Percentiles rank a stretch among this genome's conserved stretches.
phyloP scores from a whole-genome alignment of 352 stramenopile genomes.

The Phytophthora pseudosyringae region DNA sequence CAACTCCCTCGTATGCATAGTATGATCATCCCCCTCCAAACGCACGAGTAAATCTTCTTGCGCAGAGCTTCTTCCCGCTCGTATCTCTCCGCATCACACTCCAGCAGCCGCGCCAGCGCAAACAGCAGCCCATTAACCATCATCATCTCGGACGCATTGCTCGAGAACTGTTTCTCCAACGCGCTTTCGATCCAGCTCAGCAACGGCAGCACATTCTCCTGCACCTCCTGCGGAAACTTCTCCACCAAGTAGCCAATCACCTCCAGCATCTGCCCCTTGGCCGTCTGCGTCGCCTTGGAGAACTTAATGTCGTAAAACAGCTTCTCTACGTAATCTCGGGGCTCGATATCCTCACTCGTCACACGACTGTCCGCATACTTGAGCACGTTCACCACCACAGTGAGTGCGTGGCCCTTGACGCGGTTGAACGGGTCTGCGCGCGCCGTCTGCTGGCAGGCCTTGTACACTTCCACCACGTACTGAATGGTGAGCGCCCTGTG shows the following conservation, averaged over 20 bases:
- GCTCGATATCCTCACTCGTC: constrained; percentile 56
- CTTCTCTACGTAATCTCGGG: constrained; percentile 64
- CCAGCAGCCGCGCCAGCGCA: constrained; percentile 58
- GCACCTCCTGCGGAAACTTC: constrained; percentile 51
- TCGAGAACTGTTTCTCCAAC: constrained; percentile 80
- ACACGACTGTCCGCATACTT: constrained; percentile 46
- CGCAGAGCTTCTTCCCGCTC: constrained; percentile 38
- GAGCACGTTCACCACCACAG: constrained; percentile 62
- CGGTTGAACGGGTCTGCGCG: constrained; percentile 69
- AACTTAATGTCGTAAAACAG: constrained; percentile 84
- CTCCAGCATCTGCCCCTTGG: constrained; percentile 73
- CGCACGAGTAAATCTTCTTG: constrained; percentile 76
- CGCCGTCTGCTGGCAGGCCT: constrained; percentile 58
- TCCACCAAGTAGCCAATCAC: constrained; percentile 65
- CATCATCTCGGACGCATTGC: constrained; percentile 70
- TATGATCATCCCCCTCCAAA: constrained; percentile 1
- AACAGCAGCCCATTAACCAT: constrained; percentile 78
- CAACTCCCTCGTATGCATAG: not conserved
- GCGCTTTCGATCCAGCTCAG: constrained; percentile 73
- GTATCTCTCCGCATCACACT: constrained; percentile 62
- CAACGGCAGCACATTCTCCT: constrained; percentile 35
- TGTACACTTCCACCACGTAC: constrained; percentile 52
- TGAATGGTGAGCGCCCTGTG: constrained; percentile 55
- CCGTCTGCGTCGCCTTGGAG: constrained; percentile 69
- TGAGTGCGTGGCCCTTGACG: constrained; percentile 59